Base-by-base conservation (phyloP, 805 yeast species). In the Candida boleticola region DNA sequence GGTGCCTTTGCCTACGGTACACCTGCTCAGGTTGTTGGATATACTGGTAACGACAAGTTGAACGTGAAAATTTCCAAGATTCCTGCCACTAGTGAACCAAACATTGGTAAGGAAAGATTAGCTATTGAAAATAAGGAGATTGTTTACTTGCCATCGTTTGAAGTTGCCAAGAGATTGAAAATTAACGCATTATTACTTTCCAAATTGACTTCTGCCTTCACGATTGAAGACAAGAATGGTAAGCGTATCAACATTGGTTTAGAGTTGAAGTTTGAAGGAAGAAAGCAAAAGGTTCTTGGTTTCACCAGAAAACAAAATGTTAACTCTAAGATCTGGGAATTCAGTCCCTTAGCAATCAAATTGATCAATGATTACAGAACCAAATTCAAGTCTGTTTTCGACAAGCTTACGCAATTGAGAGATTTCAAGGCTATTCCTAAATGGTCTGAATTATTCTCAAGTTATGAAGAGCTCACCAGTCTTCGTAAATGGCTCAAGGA, bases 1-100 rank as follows among this genome's bases (percentile, higher is more conserved):
- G 95, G 97, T 37, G 88, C 83, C 21, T 80, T 82, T 61, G 95
- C 90, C 1, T 93, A 88, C 58, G 98, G 99, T 41, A 77, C 88
- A 4, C 81, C 85, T 34, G 87, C 89, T 3, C 69, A 69, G 18
- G 76, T 86, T 35, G 76, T 75, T 37, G 92, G 86, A 0, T 79
- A 83, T 54, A 71, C 70, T 23, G 69, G 72, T 19, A 58, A 50
- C 11, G 57, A 59, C 37, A 64, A 62, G 46, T 63, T 85, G 43
- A 76, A 82, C 42, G 82, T 90, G 14, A 61, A 62, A 39, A 64
- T 70, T 29, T 61, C 60, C 35, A 63, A 68, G 42, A 68, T 70
- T 30, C 65, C 54, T 43, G 48, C 67, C 1, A 50, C 54, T 37
- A 58, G 67, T 11, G 93, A 87, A 51, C 88, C 93, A 13, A 66